Evolutionary conservation across 1,284 basidiomycete genomes (phyloP), one percentile per base, ranked within the genome.

Genomic region (Athelia sp.): DNA sequence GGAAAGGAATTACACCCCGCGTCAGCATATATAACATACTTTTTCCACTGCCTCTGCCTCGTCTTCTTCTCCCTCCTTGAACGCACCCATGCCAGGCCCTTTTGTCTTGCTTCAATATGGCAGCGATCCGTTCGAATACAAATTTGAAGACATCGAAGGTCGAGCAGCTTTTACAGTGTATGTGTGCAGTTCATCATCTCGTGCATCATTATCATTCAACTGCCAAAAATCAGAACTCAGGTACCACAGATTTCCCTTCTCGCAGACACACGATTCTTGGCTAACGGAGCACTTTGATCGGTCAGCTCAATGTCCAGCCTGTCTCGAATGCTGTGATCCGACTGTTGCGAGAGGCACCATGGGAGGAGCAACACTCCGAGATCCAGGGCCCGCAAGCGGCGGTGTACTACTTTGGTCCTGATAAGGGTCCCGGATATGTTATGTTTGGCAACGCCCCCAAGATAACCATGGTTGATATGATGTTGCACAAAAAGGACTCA

Each of bases 331-430:
- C 76, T 22, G 71, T 88, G 54, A 71, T 86, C 52, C 75, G 79
- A 54, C 66, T 89, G 45, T 72, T 73, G 34, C 78, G 86, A 22
- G 83, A 88, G 58, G 63, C 72, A 0, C 69, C 66, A 22, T 89
- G 87, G 86, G 71, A 78, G 18, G 72, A 79, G 54, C 79, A 79
- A 48, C 79, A 86, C 57, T 74, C 78, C 18, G 71, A 69, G 45
- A 80, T 87, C 54, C 80, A 85, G 78, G 87, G 87, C 13, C 86
- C 87, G 14, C 75, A 73, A 51, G 82, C 77, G 43, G 79, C 86
- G 6, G 86, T 75, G 59, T 76, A 87, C 51, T 89, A 86, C 60
- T 81, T 89, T 52, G 87, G 86, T 0, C 84, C 86, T 6, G 69
- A 69, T 43, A 74, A 71, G 45, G 60, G 72, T 2, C 75, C 77